Evolutionary conservation across 305 asterid genomes (phyloP).

Genomic region (Fraxinus albicans): DNA sequence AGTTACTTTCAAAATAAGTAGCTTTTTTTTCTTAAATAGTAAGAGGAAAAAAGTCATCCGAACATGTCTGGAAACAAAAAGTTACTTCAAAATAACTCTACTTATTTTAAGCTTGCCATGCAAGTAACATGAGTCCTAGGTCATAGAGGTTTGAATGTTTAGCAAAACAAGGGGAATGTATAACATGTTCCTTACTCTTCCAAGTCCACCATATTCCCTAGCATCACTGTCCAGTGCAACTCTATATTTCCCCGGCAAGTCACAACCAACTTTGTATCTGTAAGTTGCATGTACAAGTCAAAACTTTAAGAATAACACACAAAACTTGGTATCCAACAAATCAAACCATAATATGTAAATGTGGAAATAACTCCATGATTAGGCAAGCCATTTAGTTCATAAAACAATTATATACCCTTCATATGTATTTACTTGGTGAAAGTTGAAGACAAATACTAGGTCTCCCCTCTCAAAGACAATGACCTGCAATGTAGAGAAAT

Average conservation of each 20-base stretch:
- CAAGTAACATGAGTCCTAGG: neutral
- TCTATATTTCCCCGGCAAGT: constrained; percentile 89
- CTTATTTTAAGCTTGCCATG: neutral
- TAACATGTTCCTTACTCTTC: constrained; percentile 68
- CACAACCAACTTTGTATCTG: constrained; percentile 97
- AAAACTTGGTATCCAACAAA: neutral
- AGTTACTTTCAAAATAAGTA: neutral
- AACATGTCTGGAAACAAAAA: neutral
- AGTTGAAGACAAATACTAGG: constrained; percentile 86
- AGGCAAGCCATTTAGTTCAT: constrained; percentile 15
- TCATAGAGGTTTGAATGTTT: neutral
- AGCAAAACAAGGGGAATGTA: neutral
- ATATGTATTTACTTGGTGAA: constrained; percentile 79
- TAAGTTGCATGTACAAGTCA: constrained; percentile 17
- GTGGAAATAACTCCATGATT: neutral
- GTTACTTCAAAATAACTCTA: neutral
- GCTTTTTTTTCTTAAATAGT: neutral
- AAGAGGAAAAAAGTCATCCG: neutral
- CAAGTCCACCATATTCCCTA: constrained; percentile 88
- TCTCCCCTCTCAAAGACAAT: constrained; percentile 93
- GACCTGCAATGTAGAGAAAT: constrained; percentile 52
- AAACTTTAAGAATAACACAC: neutral
- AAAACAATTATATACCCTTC: constrained; percentile 59
- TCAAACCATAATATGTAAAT: neutral
- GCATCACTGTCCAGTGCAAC: constrained; percentile 95